A percentile compares a stretch with the other conserved stretches of the same genome.
These are phyloP conservation scores for Liriodendron chinense DNA, from an alignment of 164 flowering plant species.

Conservation along the genomic window DNA sequence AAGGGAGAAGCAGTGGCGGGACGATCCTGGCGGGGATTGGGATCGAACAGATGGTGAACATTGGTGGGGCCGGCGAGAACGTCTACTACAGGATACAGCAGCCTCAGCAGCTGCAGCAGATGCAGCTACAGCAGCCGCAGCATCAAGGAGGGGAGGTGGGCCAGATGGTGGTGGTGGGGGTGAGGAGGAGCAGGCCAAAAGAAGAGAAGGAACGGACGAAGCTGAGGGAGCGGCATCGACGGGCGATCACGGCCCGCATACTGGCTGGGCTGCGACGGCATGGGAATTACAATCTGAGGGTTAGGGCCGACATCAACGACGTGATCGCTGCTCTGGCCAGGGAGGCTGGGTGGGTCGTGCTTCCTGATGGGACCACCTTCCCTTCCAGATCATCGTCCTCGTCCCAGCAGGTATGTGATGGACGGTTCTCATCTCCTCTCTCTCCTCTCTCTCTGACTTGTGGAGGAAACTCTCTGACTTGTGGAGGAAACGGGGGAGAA, in stretches of 20 bases:
- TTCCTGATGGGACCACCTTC: constrained; percentile 99
- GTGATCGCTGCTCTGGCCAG: constrained; percentile 93
- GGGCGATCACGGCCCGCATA: constrained; percentile 93
- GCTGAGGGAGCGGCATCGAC: constrained; percentile 79
- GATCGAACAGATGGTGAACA: neutral
- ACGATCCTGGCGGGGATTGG: constrained; percentile 30
- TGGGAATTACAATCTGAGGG: constrained; percentile 93
- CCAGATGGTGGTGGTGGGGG: constrained; percentile 39
- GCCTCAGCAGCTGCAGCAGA: constrained; percentile 17
- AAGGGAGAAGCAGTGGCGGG: constrained; percentile 16
- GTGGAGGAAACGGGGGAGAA: neutral
- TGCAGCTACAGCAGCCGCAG: constrained; percentile 42
- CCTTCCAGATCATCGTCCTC: constrained; percentile 51
- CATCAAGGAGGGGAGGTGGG: constrained; percentile 34
- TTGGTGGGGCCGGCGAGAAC: constrained; percentile 32
- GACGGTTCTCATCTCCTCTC: neutral
- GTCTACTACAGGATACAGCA: neutral
- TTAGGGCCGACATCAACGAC: constrained; percentile 97
- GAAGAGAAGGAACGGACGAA: constrained; percentile 98
- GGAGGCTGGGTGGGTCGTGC: constrained; percentile 99
- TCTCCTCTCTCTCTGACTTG: neutral
- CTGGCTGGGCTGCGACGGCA: constrained; percentile 91
- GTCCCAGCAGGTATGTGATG: constrained; percentile 3
- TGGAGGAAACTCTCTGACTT: neutral
- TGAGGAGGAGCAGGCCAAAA: constrained; percentile 68